A percentile compares a stretch with the other conserved stretches of the same genome.
These are phyloP conservation scores for Priceomyces fermenticarens DNA, from an alignment of 805 yeast species.

Conservation along the genomic window DNA sequence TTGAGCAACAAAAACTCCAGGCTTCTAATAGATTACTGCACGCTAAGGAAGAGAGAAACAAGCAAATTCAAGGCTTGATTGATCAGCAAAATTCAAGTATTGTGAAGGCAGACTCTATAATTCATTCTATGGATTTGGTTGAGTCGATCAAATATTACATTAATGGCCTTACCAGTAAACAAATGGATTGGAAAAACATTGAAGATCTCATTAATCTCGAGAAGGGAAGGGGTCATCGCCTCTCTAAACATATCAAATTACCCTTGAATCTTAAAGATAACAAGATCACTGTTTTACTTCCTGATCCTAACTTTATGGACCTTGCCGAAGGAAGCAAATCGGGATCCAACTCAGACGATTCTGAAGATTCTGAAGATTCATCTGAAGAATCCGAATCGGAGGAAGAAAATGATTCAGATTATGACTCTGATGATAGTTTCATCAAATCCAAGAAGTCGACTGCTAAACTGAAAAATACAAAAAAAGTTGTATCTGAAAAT, in stretches of 20 bases:
- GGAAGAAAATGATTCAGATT: conserved; percentile 25
- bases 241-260: conserved; percentile 59
- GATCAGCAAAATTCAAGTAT: conserved; percentile 62
- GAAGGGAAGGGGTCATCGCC: conserved; percentile 57
- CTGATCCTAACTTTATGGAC: conserved; percentile 39
- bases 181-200: conserved; percentile 92
- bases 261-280: conserved; percentile 72
- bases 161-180: conserved; percentile 66
- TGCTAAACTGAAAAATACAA: conserved; percentile 8
- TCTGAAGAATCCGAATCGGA: conserved; percentile 27
- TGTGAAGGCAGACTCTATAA: conserved; percentile 70
- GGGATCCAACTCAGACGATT: conserved; percentile 12
- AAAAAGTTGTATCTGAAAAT: conserved; percentile 3
- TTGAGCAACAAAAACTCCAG: conserved; percentile 72
- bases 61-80: conserved; percentile 63
- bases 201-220: conserved; percentile 72
- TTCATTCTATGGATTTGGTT: conserved; percentile 64
- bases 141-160: conserved; percentile 71
- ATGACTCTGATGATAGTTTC: conserved; percentile 26
- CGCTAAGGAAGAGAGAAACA: conserved; percentile 70
- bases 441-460: conserved; percentile 9
- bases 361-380: conserved; percentile 10
- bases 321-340: conserved; percentile 9
- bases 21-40: conserved; percentile 72
- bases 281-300: conserved; percentile 57